These are phyloP conservation scores for Cystobasidiopsis lactophilus DNA, from an alignment of 768 basidiomycete species.

Conservation along the genomic window DNA sequence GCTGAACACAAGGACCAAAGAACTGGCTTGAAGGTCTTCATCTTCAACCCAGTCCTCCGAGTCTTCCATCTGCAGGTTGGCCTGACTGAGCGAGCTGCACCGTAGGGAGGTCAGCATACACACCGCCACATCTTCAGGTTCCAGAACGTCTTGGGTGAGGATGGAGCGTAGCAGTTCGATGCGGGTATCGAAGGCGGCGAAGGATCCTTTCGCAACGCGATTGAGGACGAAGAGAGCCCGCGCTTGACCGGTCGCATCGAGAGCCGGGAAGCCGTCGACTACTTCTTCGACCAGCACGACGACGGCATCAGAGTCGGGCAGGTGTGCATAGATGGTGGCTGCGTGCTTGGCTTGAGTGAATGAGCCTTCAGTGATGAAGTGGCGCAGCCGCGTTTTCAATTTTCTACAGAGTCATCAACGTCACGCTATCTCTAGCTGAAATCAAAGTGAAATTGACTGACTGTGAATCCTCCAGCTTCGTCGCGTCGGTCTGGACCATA, in stretches of 20 bases:
- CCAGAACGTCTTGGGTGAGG: slow-evolving; percentile 28
- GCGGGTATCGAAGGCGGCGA: slow-evolving; percentile 52
- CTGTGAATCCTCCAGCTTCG: too few species aligned
- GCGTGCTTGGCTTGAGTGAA: slow-evolving; percentile 16
- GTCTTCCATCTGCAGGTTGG: slow-evolving; percentile 23
- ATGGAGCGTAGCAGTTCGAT: slow-evolving; percentile 39
- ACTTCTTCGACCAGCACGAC: slow-evolving; percentile 30
- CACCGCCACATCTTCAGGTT: not conserved
- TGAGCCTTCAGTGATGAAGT: slow-evolving; percentile 2
- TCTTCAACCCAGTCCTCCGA: slow-evolving; percentile 54
- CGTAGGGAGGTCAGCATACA: not conserved
- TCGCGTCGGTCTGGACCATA: too few species aligned
- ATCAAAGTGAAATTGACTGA: too few species aligned
- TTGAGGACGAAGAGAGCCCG: slow-evolving; percentile 49
- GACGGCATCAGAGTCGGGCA: slow-evolving; percentile 8
- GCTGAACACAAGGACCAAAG: slow-evolving; percentile 48
- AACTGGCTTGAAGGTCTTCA: slow-evolving; percentile 34
- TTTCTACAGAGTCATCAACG: too few species aligned
- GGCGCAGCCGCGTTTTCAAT: too few species aligned
- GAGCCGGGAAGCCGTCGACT: slow-evolving; percentile 32
- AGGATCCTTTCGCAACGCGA: slow-evolving; percentile 46
- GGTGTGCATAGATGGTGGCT: slow-evolving; percentile 16
- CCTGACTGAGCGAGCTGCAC: not conserved
- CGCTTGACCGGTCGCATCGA: slow-evolving; percentile 34
- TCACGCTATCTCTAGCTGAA: too few species aligned